Base-by-base conservation (phyloP, 75 land plant genomes). In the Azolla pinnata region DNA sequence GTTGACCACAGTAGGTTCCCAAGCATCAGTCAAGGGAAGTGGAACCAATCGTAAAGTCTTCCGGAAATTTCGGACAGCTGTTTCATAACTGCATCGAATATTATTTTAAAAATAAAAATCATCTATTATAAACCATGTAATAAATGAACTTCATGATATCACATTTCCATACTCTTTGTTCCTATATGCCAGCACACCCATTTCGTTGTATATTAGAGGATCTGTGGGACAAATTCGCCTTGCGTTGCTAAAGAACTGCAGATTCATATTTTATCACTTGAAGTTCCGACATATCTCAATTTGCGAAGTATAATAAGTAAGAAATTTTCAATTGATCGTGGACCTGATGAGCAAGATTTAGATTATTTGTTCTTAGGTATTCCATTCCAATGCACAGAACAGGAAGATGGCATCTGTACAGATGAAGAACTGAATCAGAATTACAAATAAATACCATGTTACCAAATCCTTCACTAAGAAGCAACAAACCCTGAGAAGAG, bases 1-100 rank as follows among this genome's bases (percentile, higher is more conserved):
- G 59, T 93, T 88, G 0, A 93, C 87, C 27, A 93, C 74, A 42
- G 99, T 93, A 29, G 99, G 81, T 54, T 93, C 99, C 99, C 96
- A 93, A 64, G 82, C 73, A 51, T 81, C 87, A 62, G 80, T 81
- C 31, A 83, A 63, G 26, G 85, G 72, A 48, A 73, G 71, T 27
- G 86, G 70, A 32, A 83, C 63, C 20, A 49, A 61, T 34, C 70
- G 52, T 65, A 93, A 76, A 32, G 99, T 87, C 54, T 81, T 85
- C 60, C 80, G 81, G 44, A 93, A 81, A 82, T 87, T 90, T 46
- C 73, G 59, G 1, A 76, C 83, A 29, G 96, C 90, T 78, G 81
- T 79, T 35, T 85, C 73, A 60, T 88, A 88, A 68, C 97, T 92
- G 68, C 20, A 47, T n/a, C n/a, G n/a, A n/a, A n/a, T n/a, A n/a